Evolutionary conservation across 192 early-diverging fungal species (phyloP), one percentile per base, ranked within the genome.

Genomic region (Lobosporangium transversale): DNA sequence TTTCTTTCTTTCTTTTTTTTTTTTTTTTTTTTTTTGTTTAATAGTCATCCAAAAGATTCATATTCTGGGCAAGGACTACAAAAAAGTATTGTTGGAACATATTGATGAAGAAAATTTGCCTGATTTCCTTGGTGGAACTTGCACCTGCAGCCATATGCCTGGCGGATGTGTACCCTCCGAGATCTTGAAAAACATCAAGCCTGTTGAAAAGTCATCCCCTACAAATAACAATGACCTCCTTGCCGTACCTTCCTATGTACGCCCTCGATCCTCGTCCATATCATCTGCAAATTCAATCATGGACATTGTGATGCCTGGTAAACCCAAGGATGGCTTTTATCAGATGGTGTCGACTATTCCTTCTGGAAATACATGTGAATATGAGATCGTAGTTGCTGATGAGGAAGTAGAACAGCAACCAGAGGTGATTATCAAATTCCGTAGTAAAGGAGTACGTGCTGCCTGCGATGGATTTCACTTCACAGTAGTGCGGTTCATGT

Each of bases 81-180:
- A 89, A 35, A 50, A 78, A 15, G 55, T 80, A 12, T 78, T 94
- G 53, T 69, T 92, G 33, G 67, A 88, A 12, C 84, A 92, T 66
- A 88, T 94, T 14, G 73, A 83, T 12, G 79, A 85, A 4, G 85
- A 91, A 48, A 92, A 88, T 43, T 63, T 94, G 21, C 93, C 93
- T 14, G 50, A 74, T 20, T 91, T 91, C 32, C 66, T 94, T 23
- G 93, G 93, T 26, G 93, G 93, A 29, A 61, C 70, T 12, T 94
- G 93, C 40, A 85, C 81, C 17, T 94, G 91, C 70, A 81, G 82
- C 37, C 91, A 92, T 62, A 89, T 92, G 83, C 83, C 87, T 15
- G 92, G 91, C 51, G 80, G 80, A 49, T 81, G 80, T 31, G 80
- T 81, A 1, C 80, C 80, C 0, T 78, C 73, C 14, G 73, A 63